These are phyloP conservation scores for Tetrahymena elliotti DNA, from an alignment of 73 alveolate genomes.

Conservation along the genomic window DNA sequence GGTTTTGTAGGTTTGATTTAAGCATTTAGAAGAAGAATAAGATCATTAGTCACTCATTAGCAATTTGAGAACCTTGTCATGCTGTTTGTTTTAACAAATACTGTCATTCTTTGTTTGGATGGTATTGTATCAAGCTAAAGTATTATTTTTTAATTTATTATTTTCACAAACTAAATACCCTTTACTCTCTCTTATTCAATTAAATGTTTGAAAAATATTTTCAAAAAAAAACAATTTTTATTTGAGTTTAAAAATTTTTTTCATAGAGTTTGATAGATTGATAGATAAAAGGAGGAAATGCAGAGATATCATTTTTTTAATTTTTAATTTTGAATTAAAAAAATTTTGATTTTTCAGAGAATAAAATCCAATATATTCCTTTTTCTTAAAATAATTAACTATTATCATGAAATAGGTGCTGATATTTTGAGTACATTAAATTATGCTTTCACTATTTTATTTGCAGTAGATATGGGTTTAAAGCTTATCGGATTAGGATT, in stretches of 20 bases:
- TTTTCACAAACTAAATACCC: not conserved
- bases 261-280: too few relatives aligned
- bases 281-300: too few relatives aligned
- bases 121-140: constrained; percentile 65
- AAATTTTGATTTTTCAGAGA: too few relatives aligned
- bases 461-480: constrained; percentile 80
- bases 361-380: too few relatives aligned
- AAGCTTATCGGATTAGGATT: constrained; percentile 92
- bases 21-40: not conserved
- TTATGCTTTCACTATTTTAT: constrained; percentile 73
- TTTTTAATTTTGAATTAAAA: too few relatives aligned
- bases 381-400: too few relatives aligned
- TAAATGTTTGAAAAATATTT: too few relatives aligned
- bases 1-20: not conserved
- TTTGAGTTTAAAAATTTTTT: too few relatives aligned
- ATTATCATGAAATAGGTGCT: not conserved
- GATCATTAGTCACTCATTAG: not conserved
- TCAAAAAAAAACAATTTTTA: too few relatives aligned
- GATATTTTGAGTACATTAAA: constrained; percentile 56
- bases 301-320: too few relatives aligned
- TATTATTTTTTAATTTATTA: not conserved
- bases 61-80: not conserved
- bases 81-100: constrained; percentile 66
- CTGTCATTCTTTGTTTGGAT: constrained; percentile 82
- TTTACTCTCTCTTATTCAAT: not conserved